phyloP scores from a whole-genome alignment of 176 grass and related monocot genomes.

The Cenchrus fungigraminus region DNA sequence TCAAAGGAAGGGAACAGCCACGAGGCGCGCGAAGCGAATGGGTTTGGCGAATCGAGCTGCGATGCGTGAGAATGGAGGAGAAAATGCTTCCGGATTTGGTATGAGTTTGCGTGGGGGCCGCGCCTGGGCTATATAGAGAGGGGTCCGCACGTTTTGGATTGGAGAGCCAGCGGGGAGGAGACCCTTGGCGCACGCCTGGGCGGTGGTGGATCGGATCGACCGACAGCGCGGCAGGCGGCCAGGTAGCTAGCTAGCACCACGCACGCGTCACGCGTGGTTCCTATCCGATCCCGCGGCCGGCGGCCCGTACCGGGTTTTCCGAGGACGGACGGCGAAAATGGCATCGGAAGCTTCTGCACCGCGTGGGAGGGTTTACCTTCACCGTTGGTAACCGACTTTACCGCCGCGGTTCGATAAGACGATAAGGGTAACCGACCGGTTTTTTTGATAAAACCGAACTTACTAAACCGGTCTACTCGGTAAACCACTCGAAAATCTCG shows the following conservation, averaged over 20 bases:
- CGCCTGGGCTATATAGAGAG: background rate
- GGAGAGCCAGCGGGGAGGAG: background rate
- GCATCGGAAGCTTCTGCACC: no score
- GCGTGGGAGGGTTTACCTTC: no score
- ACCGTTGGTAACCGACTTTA: no score
- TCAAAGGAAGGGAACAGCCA: background rate
- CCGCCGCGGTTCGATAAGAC: no score
- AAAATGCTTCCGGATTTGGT: background rate
- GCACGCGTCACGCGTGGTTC: background rate
- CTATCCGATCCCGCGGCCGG: background rate
- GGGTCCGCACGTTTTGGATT: slow-evolving; percentile 7
- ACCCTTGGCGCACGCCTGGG: background rate
- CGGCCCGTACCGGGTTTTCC: no score
- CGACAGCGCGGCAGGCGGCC: background rate
- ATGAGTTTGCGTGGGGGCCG: background rate
- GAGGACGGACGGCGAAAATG: no score
- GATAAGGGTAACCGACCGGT: no score
- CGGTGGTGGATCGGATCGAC: background rate
- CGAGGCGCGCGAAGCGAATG: background rate
- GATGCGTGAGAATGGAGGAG: background rate
- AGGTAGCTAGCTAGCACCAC: no score
- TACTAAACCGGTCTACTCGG: no score
- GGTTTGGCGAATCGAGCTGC: background rate
- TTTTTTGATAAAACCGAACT: no score
- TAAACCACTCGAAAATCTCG: no score